phyloP scores from a whole-genome alignment of 257 asterid genomes.

The Salvia splendens region DNA sequence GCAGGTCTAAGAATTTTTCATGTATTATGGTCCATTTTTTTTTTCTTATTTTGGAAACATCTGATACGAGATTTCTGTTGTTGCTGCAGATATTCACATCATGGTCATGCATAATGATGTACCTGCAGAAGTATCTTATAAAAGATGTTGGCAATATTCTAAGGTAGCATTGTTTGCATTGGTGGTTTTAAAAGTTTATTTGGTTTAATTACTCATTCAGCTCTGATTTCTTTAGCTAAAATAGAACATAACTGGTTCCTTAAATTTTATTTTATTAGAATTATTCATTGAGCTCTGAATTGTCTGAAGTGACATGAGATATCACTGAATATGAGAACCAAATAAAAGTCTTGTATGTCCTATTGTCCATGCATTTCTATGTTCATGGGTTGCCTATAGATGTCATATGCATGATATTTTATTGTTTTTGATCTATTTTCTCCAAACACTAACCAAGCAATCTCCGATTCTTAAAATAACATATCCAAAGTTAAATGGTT shows the following conservation, averaged over 20 bases:
- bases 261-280: not conserved
- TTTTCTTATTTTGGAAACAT: constrained; percentile 1
- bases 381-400: constrained; percentile 15
- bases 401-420: constrained; percentile 23
- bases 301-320: not conserved
- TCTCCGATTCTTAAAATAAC: not conserved
- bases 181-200: constrained; percentile 15
- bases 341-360: not conserved
- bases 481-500: not conserved
- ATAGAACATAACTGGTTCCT: constrained; percentile 1
- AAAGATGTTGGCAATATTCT: constrained; percentile 57
- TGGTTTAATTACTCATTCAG: not conserved
- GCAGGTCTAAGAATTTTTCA: constrained; percentile 54
- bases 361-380: not conserved
- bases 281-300: not conserved
- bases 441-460: not conserved
- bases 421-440: not conserved
- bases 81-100: constrained; percentile 76
- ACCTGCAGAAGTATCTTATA: constrained; percentile 72
- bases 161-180: constrained; percentile 50
- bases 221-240: not conserved
- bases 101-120: constrained; percentile 81
- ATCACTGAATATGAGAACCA: not conserved
- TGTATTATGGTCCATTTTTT: constrained; percentile 20
- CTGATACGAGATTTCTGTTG: constrained; percentile 24